Base-by-base conservation (phyloP, 208 protist genomes). In the Novymonas esmeraldas region DNA sequence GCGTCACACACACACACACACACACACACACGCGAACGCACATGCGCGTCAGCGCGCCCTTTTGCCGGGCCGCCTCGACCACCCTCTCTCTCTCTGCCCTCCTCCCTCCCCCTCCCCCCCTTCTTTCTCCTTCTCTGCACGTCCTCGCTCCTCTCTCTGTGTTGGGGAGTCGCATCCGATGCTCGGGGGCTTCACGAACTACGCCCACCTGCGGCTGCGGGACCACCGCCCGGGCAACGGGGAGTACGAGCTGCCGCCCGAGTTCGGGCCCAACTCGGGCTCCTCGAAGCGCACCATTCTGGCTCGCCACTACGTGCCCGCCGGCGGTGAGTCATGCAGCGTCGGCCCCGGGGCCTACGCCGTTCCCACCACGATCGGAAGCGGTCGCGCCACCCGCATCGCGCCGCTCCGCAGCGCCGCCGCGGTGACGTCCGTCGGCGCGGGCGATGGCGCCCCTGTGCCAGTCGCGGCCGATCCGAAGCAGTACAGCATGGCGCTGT, bases 401-500 rank as follows among this genome's bases (percentile, higher is more conserved):
- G 73, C 70, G 16, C 70, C 70, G 13, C 57, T 39, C 24, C 10
- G 2, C 39, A 63, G 57, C 2, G 46, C 48, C 2, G 20, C 31
- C 3, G 16, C 33, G 20, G n/a, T n/a, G n/a, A n/a, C n/a, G n/a
- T 13, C 22, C 55, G 24, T 46, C 59, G 1, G 14, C 44, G 22
- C 39, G 20, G 11, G 41, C 58, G 1, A 55, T 48, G 5, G n/a
- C 11, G 41, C 4, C 46, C 38, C 58, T 36, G 52, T 26, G 26
- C 34, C 51, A 13, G 22, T 33, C 31, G 42, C 44, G 16, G 36
- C 34, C 22, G 46, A 73, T 16, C 75, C 84, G 38, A 93, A 90
- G 71, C 79, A 90, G 68, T 88, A 90, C 75, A 90, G 80, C 70
- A 82, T 90, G 76, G 83, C 86, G 5, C 70, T 86, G 33, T 59